These are phyloP conservation scores for Leishmania mexicana DNA, from an alignment of 208 protist species.

Conservation along the genomic window DNA sequence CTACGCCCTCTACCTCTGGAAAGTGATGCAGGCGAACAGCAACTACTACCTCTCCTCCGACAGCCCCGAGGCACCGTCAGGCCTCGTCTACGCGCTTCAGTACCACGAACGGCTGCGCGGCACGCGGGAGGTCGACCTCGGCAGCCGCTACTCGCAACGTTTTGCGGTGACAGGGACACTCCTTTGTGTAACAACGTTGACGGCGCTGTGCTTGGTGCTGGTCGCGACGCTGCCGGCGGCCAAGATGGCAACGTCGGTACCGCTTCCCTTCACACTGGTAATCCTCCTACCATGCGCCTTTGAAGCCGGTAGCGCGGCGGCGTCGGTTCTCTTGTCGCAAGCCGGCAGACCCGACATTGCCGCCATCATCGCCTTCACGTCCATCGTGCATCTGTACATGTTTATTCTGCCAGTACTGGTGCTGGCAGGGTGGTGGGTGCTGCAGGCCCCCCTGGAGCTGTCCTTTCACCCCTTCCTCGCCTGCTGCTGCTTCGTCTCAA, in stretches of 20 bases:
- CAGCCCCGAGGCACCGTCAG: conserved; percentile 43
- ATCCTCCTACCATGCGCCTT: conserved; percentile 69
- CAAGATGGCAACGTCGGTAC: conserved; percentile 25
- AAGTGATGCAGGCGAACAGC: conserved; percentile 35
- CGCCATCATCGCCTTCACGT: conserved; percentile 68
- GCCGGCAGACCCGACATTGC: conserved; percentile 78
- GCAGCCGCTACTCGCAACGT: conserved; percentile 35
- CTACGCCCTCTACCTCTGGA: conserved; percentile 41
- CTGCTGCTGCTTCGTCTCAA: conserved; percentile 56
- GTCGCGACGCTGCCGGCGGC: conserved; percentile 42
- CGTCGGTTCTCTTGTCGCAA: conserved; percentile 56
- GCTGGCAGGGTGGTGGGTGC: conserved; percentile 16
- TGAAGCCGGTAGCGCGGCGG: conserved; percentile 50
- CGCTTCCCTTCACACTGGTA: conserved; percentile 54
- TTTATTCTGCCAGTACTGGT: conserved; percentile 74
- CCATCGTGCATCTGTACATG: conserved; percentile 71
- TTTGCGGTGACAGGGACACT: conserved; percentile 35
- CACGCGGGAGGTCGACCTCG: conserved; percentile 18
- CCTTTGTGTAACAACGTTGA: conserved; percentile 23
- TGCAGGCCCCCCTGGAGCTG: conserved; percentile 52
- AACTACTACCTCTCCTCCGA: conserved; percentile 46
- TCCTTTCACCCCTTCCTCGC: conserved; percentile 68
- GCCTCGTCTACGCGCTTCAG: conserved; percentile 41
- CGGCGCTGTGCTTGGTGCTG: conserved; percentile 24
- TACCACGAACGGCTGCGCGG: conserved; percentile 34